Percentiles rank a stretch among this genome's conserved stretches.
phyloP scores from a whole-genome alignment of 2,329 filamentous ascomycete genomes.

The Paraphoma chrysanthemicola region DNA sequence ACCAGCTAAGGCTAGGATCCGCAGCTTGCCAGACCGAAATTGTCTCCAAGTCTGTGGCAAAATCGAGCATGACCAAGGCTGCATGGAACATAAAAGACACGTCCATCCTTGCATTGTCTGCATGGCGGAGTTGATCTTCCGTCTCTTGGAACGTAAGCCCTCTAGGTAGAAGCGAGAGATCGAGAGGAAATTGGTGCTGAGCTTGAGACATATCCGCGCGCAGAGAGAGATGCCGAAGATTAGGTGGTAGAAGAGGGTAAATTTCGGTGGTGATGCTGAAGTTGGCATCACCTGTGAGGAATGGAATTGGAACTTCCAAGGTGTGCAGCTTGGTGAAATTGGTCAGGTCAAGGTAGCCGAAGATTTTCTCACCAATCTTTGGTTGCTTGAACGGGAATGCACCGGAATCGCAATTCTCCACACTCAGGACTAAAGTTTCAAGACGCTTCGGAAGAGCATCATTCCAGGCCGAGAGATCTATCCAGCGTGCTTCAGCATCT shows the following conservation, averaged over 20 bases:
- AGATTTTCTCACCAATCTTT: conserved; percentile 15
- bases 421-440: conserved; percentile 24
- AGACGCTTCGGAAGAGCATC: conserved; percentile 18
- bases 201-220: conserved; percentile 34
- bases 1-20: conserved; percentile 29
- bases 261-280: conserved; percentile 30
- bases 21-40: conserved; percentile 37
- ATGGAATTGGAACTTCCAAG: conserved; percentile 31
- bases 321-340: conserved; percentile 27
- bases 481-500: conserved; percentile 6
- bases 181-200: conserved; percentile 26
- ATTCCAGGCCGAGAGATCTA: conserved; percentile 26
- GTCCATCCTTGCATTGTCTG: conserved; percentile 33
- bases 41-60: conserved; percentile 22
- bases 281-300: conserved; percentile 30
- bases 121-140: conserved; percentile 16
- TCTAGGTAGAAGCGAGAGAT: conserved; percentile 21
- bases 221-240: conserved; percentile 30
- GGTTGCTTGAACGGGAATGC: conserved; percentile 30
- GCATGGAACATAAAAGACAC: conserved; percentile 31
- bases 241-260: conserved; percentile 27
- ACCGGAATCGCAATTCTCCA: conserved; percentile 27
- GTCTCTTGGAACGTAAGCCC: conserved; percentile 23
- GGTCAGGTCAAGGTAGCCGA: conserved; percentile 31
- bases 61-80: conserved; percentile 24